Conservation (phyloP, 352 stramenopile species). For the Aphanomyces euteiches region DNA sequence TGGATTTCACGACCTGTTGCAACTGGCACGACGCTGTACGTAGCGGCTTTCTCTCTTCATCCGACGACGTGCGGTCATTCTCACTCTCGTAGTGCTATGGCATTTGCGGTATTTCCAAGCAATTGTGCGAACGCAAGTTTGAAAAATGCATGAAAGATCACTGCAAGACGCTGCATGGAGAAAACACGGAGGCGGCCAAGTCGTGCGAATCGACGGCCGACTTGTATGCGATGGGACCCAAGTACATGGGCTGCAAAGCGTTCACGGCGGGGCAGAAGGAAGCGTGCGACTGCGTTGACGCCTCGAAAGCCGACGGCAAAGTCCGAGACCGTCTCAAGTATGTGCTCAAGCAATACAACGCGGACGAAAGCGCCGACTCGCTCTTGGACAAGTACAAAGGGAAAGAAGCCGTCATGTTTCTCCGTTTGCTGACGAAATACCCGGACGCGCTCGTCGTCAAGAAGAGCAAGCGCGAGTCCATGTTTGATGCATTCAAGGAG, state of each 20-base stretch:
- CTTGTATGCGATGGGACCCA: conserved; percentile 58
- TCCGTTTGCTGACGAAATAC: conserved; percentile 56
- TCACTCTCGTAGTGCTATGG: conserved; percentile 58
- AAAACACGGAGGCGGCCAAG: conserved; percentile 33
- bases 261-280: conserved; percentile 64
- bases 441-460: conserved; percentile 57
- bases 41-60: conserved; percentile 7
- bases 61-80: background rate
- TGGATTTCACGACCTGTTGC: conserved; percentile 67
- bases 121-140: conserved; percentile 59
- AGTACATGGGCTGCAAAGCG: conserved; percentile 65
- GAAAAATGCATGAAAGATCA: conserved; percentile 68
- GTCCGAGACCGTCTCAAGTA: conserved; percentile 52
- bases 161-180: conserved; percentile 37
- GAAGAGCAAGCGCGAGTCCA: conserved; percentile 33
- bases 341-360: conserved; percentile 50
- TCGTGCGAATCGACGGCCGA: conserved; percentile 61
- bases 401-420: conserved; percentile 59
- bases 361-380: conserved; percentile 42
- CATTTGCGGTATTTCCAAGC: conserved; percentile 71
- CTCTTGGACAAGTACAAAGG: conserved; percentile 66
- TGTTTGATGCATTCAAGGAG: conserved; percentile 28
- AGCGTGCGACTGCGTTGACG: conserved; percentile 58
- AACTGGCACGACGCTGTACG: conserved; percentile 76
- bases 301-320: conserved; percentile 32